These are phyloP conservation scores for Eucalyptus leucophloia DNA, from an alignment of 345 rosid genomes.

Conservation along the genomic window DNA sequence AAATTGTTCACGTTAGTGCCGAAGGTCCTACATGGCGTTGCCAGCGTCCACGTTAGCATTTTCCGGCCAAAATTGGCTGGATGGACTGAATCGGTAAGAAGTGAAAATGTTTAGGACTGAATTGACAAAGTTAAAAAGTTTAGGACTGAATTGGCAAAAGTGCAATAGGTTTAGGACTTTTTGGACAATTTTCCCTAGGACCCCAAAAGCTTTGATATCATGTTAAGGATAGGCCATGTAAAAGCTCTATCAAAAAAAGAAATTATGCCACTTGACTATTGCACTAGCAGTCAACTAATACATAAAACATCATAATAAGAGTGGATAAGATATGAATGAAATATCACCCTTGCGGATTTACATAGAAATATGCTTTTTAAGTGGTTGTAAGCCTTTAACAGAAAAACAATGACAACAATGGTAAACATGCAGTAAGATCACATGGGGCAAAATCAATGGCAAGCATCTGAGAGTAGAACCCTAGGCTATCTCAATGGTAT, in stretches of 20 bases:
- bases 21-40: too few species aligned
- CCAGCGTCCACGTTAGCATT: fast-evolving
- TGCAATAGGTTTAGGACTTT: too few species aligned
- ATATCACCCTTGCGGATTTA: not conserved
- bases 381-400: not conserved
- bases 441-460: not conserved
- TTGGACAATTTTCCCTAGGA: not conserved
- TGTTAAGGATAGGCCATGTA: not conserved
- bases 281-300: not conserved
- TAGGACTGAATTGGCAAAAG: too few species aligned
- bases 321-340: not conserved
- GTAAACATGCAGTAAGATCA: not conserved
- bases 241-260: not conserved
- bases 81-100: too few species aligned
- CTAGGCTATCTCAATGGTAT: not conserved
- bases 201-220: not conserved
- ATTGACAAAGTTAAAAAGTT: too few species aligned
- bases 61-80: too few species aligned
- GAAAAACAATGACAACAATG: not conserved
- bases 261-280: not conserved
- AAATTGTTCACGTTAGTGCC: fast-evolving
- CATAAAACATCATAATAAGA: not conserved
- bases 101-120: too few species aligned
- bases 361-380: not conserved
- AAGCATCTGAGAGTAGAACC: not conserved